Conservation (phyloP, 768 basidiomycete species). For the Megacollybia marginata region DNA sequence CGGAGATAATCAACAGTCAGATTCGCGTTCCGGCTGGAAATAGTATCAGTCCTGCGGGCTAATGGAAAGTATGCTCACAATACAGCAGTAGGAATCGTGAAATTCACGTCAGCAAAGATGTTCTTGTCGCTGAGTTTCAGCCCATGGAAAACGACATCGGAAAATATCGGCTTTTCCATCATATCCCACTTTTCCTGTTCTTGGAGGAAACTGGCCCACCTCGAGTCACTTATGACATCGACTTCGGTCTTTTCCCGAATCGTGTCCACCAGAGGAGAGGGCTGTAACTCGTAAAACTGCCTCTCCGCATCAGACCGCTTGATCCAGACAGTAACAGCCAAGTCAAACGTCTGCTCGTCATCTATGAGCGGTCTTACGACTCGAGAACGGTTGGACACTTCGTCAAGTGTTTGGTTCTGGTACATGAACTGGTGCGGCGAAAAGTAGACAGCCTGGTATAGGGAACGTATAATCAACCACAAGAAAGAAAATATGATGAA, state of each 20-base stretch:
- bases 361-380: constrained; percentile 15
- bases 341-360: constrained; percentile 17
- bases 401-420: too few species aligned
- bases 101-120: neutral
- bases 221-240: too few species aligned
- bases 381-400: too few species aligned
- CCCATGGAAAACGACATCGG: constrained; percentile 4
- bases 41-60: neutral
- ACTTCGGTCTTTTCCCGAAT: too few species aligned
- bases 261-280: too few species aligned
- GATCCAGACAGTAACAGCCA: constrained; percentile 20
- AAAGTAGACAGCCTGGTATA: too few species aligned
- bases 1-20: neutral
- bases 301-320: constrained; percentile 3
- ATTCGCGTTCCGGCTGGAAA: neutral
- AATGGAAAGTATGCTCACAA: neutral
- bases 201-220: too few species aligned
- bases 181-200: neutral
- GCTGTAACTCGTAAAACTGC: too few species aligned
- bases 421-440: too few species aligned
- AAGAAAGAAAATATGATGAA: too few species aligned
- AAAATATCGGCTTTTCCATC: neutral
- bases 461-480: too few species aligned
- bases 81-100: constrained; percentile 1
- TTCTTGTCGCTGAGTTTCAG: constrained; percentile 3